Evolutionary conservation across 306 rosid genomes (phyloP), one percentile per base, ranked within the genome.

Genomic region (Cucumis hystrix): DNA sequence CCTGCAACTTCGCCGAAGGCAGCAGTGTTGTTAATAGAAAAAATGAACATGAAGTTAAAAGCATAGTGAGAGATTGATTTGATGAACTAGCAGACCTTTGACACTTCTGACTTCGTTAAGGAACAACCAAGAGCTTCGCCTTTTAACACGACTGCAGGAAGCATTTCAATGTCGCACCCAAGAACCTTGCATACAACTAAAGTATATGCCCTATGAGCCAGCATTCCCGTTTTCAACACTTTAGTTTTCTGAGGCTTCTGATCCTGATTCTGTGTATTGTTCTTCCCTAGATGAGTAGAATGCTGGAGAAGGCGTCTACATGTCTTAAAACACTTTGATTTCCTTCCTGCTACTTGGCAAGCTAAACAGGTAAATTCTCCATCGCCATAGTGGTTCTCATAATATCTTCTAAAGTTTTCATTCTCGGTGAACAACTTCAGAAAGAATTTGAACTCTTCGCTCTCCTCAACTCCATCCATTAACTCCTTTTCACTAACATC

Each of bases 121-220:
- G 87, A 74, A 58, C 80, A 75, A 78, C 87, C 73, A 4, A 77
- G 84, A 47, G 85, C 87, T 12, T 80, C 82, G 58, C 87, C 93
- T 76, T 84, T 90, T 23, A 76, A 64, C 71, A 88, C 86, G 73
- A 86, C 77, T 10, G 79, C 60, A 1, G 93, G 91, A 80, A 88
- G 80, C 58, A 80, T 77, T 75, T 83, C 82, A 30, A 86, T 41
- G 81, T 89, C 92, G 90, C 92, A 89, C 68, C 93, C 97, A 60
- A 92, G 75, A 78, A 90, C 79, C 80, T 33, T 43, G 55, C 54
- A 41, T 21, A 41, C 13, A 12, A 41, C 74, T 13, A 10, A n/a
- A 41, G 37, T 20, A 45, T 9, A 68, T 41, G 54, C 49, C 10
- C 56, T 17, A 68, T 40, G 51, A 68, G 30, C 33, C 18, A 20